Evolutionary conservation across 176 grass and related monocot genomes (phyloP), one percentile per base, ranked within the genome.

Genomic region (Coix lacrymajobi): DNA sequence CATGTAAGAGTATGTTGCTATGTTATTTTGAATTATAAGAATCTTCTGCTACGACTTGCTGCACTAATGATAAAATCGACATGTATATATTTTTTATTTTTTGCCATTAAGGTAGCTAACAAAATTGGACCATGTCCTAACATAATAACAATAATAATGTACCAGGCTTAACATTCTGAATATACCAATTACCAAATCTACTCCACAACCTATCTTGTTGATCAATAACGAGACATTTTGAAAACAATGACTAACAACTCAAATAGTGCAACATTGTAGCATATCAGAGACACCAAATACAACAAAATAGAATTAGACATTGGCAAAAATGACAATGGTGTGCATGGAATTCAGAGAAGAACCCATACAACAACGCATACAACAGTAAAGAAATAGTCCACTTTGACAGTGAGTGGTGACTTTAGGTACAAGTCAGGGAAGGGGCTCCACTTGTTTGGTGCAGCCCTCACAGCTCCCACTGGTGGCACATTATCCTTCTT

Each of bases 341-440:
- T 9, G 26, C n/a, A 62, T 16, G 6, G n/a, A 8, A 82, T 62
- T 62, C n/a, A 84, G 36, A 78, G 38, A 78, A 75, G 36, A 84
- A 36, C 8, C n/a, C n/a, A n/a, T n/a, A n/a, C n/a, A n/a, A n/a
- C n/a, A n/a, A n/a, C n/a, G 0, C 17, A 49, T 65, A 74, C 60
- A 37, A 79, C 28, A 72, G 20, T 7, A 65, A 40, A 73, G 78
- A 66, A 76, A 66, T 31, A 41, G 54, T 9, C 49, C 79, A 46
- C 57, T 71, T 85, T 87, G 43, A 88, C 74, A 2, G 92, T 44
- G 34, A 94, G 92, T 49, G 92, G 92, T n/a, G 72, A 85, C 76
- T 89, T 83, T 1, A 73, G 87, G 66, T 92, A 94, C 92, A 89
- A 94, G 20, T 92, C 89, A 0, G 87, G 89, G 1, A 94, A 79